A percentile compares a stretch with the other conserved stretches of the same genome.
Evolutionary conservation across 331 rosid species (phyloP).

Genomic region (Rosa hybrid): DNA sequence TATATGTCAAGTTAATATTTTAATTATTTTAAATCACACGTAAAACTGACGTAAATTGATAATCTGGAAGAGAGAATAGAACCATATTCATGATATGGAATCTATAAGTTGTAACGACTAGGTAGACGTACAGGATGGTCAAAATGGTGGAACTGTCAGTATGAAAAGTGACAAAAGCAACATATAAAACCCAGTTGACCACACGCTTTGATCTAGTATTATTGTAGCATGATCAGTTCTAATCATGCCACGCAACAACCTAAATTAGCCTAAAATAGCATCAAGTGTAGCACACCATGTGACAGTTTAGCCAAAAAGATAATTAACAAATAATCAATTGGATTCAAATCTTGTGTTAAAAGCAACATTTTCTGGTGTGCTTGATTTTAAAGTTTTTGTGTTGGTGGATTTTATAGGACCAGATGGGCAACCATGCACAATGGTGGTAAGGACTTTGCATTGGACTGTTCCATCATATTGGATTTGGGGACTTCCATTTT

Average conservation of each 20-base stretch:
- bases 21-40: background rate
- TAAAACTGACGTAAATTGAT: background rate
- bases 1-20: background rate
- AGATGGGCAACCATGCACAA: constrained; percentile 78
- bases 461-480: constrained; percentile 89
- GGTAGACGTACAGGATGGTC: background rate
- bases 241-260: background rate
- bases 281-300: background rate
- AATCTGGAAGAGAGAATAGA: background rate
- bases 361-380: background rate
- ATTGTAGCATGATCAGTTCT: background rate
- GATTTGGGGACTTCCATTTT: constrained; percentile 93
- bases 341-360: background rate
- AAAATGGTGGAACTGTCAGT: constrained; percentile 2
- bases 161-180: background rate
- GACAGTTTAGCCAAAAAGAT: background rate
- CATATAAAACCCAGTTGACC: constrained; percentile 6
- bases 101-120: background rate
- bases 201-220: background rate
- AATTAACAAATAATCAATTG: background rate
- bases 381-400: background rate
- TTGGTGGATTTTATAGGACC: constrained; percentile 34
- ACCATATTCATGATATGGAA: background rate
- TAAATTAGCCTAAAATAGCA: background rate
- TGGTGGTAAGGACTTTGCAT: constrained; percentile 76